A percentile compares a stretch with the other conserved stretches of the same genome.
Conservation (phyloP, 805 yeast species). For the Cyberlindnera nakhonratchasimensis region DNA sequence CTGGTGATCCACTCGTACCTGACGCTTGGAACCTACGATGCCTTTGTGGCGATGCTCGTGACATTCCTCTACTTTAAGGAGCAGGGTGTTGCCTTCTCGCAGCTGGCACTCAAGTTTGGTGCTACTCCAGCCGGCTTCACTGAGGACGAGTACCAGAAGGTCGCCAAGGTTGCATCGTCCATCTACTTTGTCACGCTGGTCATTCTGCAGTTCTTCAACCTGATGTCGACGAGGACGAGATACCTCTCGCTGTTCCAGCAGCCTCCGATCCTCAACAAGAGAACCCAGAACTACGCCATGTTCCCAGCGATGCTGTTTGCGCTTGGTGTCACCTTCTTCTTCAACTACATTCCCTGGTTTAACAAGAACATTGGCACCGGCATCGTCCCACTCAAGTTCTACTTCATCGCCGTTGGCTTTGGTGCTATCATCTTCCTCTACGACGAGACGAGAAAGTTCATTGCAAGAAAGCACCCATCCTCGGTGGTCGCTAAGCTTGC, state of each 20-base stretch:
- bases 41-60: slow-evolving; percentile 40
- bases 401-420: slow-evolving; percentile 44
- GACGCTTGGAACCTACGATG: slow-evolving; percentile 38
- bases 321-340: slow-evolving; percentile 37
- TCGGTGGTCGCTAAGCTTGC: slow-evolving; percentile 38
- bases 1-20: slow-evolving; percentile 42
- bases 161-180: slow-evolving; percentile 36
- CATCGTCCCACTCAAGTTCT: slow-evolving; percentile 43
- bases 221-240: slow-evolving; percentile 42
- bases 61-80: slow-evolving; percentile 37
- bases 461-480: slow-evolving; percentile 37
- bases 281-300: slow-evolving; percentile 22
- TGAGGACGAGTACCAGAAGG: slow-evolving; percentile 24
- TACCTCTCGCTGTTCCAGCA: slow-evolving; percentile 40
- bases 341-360: slow-evolving; percentile 41
- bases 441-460: slow-evolving; percentile 42
- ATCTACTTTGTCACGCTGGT: slow-evolving; percentile 46
- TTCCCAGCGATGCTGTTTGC: slow-evolving; percentile 36
- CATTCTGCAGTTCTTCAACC: slow-evolving; percentile 44
- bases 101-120: slow-evolving; percentile 37
- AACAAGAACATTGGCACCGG: slow-evolving; percentile 35
- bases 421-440: slow-evolving; percentile 37
- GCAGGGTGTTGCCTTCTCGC: slow-evolving; percentile 34
- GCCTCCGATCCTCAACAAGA: slow-evolving; percentile 34
- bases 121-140: slow-evolving; percentile 24